Percentiles rank a stretch among this genome's conserved stretches.
phyloP scores from a whole-genome alignment of 768 basidiomycete species.

The Jaapia argillacea region DNA sequence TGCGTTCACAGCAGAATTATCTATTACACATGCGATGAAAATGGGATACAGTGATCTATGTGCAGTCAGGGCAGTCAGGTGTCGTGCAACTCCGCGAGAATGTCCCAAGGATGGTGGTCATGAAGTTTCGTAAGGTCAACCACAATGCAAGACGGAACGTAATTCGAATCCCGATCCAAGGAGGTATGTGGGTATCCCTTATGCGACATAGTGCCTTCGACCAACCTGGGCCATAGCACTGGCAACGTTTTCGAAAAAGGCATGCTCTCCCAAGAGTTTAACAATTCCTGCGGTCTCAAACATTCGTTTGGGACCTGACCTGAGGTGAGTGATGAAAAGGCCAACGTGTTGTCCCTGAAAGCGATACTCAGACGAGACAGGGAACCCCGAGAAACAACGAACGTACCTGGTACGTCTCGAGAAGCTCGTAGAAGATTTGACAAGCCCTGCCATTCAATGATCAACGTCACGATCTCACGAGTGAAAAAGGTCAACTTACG shows the following conservation, averaged over 20 bases:
- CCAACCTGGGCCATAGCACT: slow-evolving; percentile 26
- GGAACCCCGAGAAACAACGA: background rate
- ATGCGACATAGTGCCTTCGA: slow-evolving; percentile 16
- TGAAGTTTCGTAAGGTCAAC: too few relatives aligned
- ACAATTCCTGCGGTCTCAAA: slow-evolving; percentile 37
- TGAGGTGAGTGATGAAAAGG: slow-evolving; percentile 38
- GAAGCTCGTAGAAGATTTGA: slow-evolving; percentile 74
- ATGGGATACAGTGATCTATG: too few relatives aligned
- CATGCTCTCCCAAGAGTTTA: slow-evolving; percentile 30
- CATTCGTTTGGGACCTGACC: slow-evolving; percentile 20
- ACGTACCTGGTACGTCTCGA: slow-evolving; percentile 66
- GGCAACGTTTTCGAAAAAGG: slow-evolving; percentile 33
- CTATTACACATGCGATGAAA: too few relatives aligned
- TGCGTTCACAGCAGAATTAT: too few relatives aligned
- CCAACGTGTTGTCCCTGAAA: slow-evolving; percentile 32
- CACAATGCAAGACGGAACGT: too few relatives aligned
- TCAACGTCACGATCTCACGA: slow-evolving; percentile 4
- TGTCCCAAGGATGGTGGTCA: too few relatives aligned
- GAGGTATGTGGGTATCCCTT: too few relatives aligned
- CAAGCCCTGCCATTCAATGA: slow-evolving; percentile 46
- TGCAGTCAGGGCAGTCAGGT: too few relatives aligned
- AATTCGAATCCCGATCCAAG: too few relatives aligned
- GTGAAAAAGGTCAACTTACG: slow-evolving; percentile 38
- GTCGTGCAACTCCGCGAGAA: too few relatives aligned
- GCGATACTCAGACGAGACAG: slow-evolving; percentile 1